These are phyloP conservation scores for Cladosporium colombiae DNA, from an alignment of 2,329 filamentous ascomycete species.

Conservation along the genomic window DNA sequence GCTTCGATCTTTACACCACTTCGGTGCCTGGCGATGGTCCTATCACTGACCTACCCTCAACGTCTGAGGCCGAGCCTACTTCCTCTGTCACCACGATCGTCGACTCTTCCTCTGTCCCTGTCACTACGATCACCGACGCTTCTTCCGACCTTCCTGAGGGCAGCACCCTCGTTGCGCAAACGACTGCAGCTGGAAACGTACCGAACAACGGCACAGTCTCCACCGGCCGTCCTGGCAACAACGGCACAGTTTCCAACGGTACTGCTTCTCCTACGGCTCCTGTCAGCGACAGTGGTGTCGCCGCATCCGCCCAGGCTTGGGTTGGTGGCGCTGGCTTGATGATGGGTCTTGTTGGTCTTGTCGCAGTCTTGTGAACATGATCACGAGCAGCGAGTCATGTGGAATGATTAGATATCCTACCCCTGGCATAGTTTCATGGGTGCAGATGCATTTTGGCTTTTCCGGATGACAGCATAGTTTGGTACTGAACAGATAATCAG, in stretches of 20 bases:
- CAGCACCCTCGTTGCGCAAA: constrained; percentile 18
- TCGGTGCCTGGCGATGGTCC: constrained; percentile 3
- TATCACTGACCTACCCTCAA: neutral
- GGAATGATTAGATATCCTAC: neutral
- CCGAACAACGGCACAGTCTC: constrained; percentile 20
- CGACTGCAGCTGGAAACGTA: neutral
- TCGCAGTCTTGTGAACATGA: constrained; percentile 20
- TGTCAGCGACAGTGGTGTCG: constrained; percentile 19
- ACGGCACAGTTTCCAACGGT: constrained; percentile 18
- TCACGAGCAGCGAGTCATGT: neutral
- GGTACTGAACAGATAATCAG: neutral
- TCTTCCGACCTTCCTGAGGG: constrained; percentile 3
- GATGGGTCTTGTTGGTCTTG: constrained; percentile 22
- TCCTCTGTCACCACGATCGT: constrained; percentile 16
- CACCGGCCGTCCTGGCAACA: constrained; percentile 2
- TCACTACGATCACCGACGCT: constrained; percentile 2
- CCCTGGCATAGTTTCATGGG: neutral
- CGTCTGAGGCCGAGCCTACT: constrained; percentile 8
- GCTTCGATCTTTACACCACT: constrained; percentile 25
- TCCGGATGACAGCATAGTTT: neutral
- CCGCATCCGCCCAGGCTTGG: constrained; percentile 16
- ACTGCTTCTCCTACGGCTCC: constrained; percentile 17
- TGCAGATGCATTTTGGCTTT: neutral
- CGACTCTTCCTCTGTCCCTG: constrained; percentile 10
- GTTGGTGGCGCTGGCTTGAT: constrained; percentile 21